Evolutionary conservation across 352 stramenopile species (phyloP).

Genomic region (Saprolegnia diclina): DNA sequence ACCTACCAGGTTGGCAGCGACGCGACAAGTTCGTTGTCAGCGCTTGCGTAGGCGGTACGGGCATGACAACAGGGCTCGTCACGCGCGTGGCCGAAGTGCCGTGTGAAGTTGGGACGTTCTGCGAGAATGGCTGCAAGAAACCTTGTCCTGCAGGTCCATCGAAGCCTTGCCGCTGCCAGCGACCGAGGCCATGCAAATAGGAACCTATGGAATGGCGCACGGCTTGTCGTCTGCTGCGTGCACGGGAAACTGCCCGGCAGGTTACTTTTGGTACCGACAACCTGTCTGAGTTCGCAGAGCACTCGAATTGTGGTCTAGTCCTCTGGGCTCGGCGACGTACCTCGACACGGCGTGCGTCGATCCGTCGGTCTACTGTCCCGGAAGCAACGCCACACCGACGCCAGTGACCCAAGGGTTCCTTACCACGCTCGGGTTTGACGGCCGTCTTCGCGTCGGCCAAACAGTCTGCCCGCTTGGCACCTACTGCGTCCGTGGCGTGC

Average conservation of each 20-base stretch:
- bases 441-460: conserved; percentile 43
- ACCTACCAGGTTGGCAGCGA: background rate
- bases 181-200: conserved; percentile 22
- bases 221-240: conserved; percentile 43
- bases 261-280: conserved; percentile 52
- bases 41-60: background rate
- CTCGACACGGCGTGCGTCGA: conserved; percentile 35
- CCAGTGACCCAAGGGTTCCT: conserved; percentile 43
- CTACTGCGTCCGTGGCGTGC: conserved; percentile 50
- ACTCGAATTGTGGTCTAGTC: conserved; percentile 29
- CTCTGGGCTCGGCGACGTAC: conserved; percentile 41
- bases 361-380: conserved; percentile 41
- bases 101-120: conserved; percentile 60
- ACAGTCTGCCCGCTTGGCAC: conserved; percentile 48
- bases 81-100: conserved; percentile 39
- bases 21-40: background rate
- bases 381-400: conserved; percentile 37
- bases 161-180: background rate
- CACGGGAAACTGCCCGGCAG: conserved; percentile 48
- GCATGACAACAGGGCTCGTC: conserved; percentile 22
- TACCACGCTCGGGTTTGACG: conserved; percentile 32
- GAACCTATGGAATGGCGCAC: conserved; percentile 39
- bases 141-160: conserved; percentile 31
- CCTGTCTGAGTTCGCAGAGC: background rate
- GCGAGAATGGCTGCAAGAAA: conserved; percentile 43